These are phyloP conservation scores for Mycena amicta DNA, from an alignment of 768 basidiomycete genomes.

Conservation along the genomic window DNA sequence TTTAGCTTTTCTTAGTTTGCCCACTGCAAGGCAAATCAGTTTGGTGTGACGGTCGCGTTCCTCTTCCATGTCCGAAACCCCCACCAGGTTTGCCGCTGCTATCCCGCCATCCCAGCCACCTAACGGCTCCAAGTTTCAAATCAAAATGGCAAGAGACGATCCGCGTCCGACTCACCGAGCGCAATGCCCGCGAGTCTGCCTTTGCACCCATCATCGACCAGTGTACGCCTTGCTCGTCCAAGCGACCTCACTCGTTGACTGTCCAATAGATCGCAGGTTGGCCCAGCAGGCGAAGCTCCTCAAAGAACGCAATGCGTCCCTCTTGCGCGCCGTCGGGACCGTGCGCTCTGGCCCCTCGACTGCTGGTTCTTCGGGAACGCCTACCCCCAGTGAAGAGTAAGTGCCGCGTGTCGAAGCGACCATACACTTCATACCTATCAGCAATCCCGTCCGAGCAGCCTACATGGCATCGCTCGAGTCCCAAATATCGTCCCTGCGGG, in stretches of 20 bases:
- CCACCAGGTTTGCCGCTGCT: too few species aligned
- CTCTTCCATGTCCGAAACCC: too few species aligned
- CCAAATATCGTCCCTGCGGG: slow-evolving; percentile 88
- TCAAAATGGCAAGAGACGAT: slow-evolving; percentile 88
- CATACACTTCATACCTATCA: too few species aligned
- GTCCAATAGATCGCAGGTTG: slow-evolving; percentile 74
- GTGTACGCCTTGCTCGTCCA: slow-evolving; percentile 57
- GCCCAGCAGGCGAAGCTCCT: slow-evolving; percentile 90
- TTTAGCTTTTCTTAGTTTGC: too few species aligned
- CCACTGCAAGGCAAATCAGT: too few species aligned
- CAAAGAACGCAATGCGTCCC: slow-evolving; percentile 88
- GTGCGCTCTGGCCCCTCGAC: slow-evolving; percentile 65
- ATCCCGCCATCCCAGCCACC: too few species aligned
- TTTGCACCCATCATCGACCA: slow-evolving; percentile 89
- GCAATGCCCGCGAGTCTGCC: slow-evolving; percentile 80
- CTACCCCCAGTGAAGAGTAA: slow-evolving; percentile 72
- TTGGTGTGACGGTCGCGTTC: too few species aligned
- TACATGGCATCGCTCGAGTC: slow-evolving; percentile 92
- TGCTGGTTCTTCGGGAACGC: slow-evolving; percentile 52
- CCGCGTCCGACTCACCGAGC: slow-evolving; percentile 75
- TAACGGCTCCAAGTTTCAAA: too few species aligned
- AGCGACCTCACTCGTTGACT: slow-evolving; percentile 19
- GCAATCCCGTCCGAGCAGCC: slow-evolving; percentile 84
- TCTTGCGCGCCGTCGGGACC: slow-evolving; percentile 81
- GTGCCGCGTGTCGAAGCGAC: slow-evolving; percentile 15